These are phyloP conservation scores for Phialophora macrospora DNA, from an alignment of 2,329 filamentous ascomycete genomes.

Conservation along the genomic window DNA sequence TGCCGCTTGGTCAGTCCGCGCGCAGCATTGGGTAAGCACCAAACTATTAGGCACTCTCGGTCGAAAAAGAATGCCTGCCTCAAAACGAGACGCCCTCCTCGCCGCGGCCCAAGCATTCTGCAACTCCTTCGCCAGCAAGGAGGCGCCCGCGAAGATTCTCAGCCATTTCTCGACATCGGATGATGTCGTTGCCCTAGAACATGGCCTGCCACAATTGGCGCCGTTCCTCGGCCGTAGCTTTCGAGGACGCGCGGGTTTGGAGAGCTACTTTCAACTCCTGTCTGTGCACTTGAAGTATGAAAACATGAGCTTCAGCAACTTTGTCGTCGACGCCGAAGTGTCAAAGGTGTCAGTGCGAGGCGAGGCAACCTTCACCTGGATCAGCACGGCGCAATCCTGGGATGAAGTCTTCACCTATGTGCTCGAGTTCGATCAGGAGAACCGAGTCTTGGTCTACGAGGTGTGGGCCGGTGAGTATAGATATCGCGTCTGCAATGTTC, in stretches of 20 bases:
- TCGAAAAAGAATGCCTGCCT: slow-evolving; percentile 27
- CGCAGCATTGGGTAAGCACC: slow-evolving; percentile 21
- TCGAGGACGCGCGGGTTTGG: slow-evolving; percentile 44
- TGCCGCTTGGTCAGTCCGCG: slow-evolving; percentile 24
- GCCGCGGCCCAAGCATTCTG: slow-evolving; percentile 42
- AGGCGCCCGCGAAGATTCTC: slow-evolving; percentile 41
- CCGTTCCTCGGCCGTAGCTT: slow-evolving; percentile 52
- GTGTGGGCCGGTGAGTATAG: slow-evolving; percentile 45
- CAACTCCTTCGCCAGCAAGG: slow-evolving; percentile 42
- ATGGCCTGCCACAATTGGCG: slow-evolving; percentile 48
- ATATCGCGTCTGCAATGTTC: not conserved
- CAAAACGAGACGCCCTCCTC: slow-evolving; percentile 37
- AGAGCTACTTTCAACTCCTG: slow-evolving; percentile 47
- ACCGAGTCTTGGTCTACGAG: slow-evolving; percentile 48
- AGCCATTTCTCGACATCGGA: slow-evolving; percentile 45
- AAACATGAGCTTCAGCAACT: slow-evolving; percentile 47
- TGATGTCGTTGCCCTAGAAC: slow-evolving; percentile 44
- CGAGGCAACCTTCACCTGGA: slow-evolving; percentile 45
- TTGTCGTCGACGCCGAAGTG: slow-evolving; percentile 46
- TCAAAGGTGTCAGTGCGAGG: slow-evolving; percentile 46
- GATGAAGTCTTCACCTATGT: slow-evolving; percentile 50
- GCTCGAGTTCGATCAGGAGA: slow-evolving; percentile 45
- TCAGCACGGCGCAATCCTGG: slow-evolving; percentile 46
- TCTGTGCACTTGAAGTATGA: slow-evolving; percentile 43
- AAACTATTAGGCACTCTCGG: not conserved